Base-by-base conservation (phyloP, 2,329 filamentous ascomycete species). In the Monilinia aucupariae region DNA sequence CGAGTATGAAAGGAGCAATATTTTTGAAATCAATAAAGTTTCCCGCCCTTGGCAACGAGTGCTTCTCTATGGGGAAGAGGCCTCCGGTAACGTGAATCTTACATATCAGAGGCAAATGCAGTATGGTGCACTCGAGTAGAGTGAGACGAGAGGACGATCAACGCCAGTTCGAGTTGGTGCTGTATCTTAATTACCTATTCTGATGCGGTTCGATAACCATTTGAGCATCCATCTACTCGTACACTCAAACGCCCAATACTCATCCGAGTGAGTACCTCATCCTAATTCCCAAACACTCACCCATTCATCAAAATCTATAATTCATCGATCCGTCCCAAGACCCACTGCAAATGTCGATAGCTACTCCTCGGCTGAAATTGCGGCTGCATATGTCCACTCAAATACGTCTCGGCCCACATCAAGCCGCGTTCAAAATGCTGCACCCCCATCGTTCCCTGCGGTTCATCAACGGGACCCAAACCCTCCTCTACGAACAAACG, bases 391-490 rank as follows among this genome's bases (percentile, higher is more conserved):
- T 76, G 74, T 8, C 74, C 75, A 62, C 68, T 69, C 55, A 71
- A 65, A 63, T 69, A 74, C 2, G 74, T 75, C 64, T 75, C 70
- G 1, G 70, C 74, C 72, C 72, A 76, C 74, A 76, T 74, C 43
- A 76, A 55, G 1, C 74, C 75, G 10, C 74, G 63, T 66, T 76
- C 75, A 65, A 64, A 74, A 67, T 76, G 74, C 64, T 75, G 73
- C 8, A 73, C 63, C 2, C 73, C 72, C 72, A 72, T 73, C 15
- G 67, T 68, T 17, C 67, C 67, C 25, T 83, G 79, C 1, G 84
- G 2, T 86, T 83, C 68, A 79, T 85, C 72, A 83, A 83, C 3
- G 79, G 78, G 43, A 79, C 77, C 59, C 50, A 61, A 62, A 2
- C 64, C 66, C 30, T 69, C 64, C 2, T 59, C 59, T 0, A 55